These are phyloP conservation scores for Caryopteris hybrid DNA, from an alignment of 305 asterid species.

Conservation along the genomic window DNA sequence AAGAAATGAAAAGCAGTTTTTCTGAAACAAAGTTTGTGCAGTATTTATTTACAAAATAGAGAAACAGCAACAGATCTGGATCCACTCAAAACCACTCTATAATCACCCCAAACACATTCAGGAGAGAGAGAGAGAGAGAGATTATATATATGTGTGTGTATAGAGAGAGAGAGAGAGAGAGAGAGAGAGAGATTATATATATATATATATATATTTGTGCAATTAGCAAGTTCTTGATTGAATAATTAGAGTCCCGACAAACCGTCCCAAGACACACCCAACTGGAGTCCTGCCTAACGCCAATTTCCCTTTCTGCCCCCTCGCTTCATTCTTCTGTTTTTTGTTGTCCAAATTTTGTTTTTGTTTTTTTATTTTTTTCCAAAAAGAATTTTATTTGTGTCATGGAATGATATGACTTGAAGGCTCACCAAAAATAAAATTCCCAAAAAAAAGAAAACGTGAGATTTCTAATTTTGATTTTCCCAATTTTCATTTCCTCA, in stretches of 20 bases:
- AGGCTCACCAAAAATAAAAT: no score
- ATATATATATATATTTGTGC: neutral
- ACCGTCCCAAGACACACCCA: conserved; percentile 11
- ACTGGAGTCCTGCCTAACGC: neutral
- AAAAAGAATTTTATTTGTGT: no score
- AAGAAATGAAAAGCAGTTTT: neutral
- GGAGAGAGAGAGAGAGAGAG: no score
- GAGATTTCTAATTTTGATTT: no score
- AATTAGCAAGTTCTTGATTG: conserved; percentile 3
- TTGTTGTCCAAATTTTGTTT: neutral
- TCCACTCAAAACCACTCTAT: conserved; percentile 13
- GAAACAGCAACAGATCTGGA: conserved; percentile 7
- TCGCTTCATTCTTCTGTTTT: no score
- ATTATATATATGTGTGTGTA: neutral
- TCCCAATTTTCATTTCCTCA: no score
- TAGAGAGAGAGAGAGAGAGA: neutral
- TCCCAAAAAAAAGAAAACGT: no score
- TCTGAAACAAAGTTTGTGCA: conserved; percentile 7
- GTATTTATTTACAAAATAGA: neutral
- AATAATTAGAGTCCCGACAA: conserved; percentile 17
- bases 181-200: no score
- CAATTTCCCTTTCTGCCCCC: neutral
- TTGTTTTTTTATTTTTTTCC: no score
- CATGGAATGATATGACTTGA: no score
- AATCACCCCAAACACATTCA: no score